phyloP scores from a whole-genome alignment of 257 asterid species.

The Nicotiana noctiflora region DNA sequence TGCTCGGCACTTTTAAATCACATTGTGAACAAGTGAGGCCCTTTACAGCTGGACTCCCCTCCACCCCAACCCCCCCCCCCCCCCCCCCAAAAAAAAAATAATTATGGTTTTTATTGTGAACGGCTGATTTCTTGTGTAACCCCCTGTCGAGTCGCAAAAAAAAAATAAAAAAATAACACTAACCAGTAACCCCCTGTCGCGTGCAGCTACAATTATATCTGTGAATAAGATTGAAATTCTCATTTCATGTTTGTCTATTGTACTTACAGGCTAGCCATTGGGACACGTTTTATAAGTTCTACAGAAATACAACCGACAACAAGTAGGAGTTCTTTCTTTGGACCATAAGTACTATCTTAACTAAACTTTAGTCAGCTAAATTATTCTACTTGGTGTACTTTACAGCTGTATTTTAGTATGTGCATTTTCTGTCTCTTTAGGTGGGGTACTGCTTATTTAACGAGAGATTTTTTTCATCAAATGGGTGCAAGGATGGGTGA shows the following conservation, averaged over 20 bases:
- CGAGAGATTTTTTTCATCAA: slow-evolving; percentile 86
- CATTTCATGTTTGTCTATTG: slow-evolving; percentile 1
- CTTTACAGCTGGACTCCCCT: background rate
- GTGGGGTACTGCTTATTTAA: slow-evolving; percentile 96
- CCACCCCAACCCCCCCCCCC: background rate
- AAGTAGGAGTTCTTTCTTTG: slow-evolving; percentile 36
- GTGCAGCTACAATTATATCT: background rate
- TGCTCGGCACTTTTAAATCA: background rate
- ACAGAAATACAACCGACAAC: slow-evolving; percentile 87
- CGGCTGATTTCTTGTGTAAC: background rate
- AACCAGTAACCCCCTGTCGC: background rate
- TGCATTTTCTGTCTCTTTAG: slow-evolving; percentile 26
- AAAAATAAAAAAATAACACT: background rate
- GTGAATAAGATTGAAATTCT: background rate
- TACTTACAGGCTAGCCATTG: slow-evolving; percentile 77
- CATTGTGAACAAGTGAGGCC: background rate
- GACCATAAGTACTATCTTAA: background rate
- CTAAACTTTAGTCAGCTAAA: background rate
- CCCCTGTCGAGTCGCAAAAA: no score
- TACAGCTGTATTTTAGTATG: background rate
- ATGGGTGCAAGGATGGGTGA: slow-evolving; percentile 95
- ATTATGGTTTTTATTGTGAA: background rate
- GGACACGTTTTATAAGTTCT: slow-evolving; percentile 90
- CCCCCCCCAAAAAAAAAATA: background rate
- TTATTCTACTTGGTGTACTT: slow-evolving; percentile 6